A percentile compares a stretch with the other conserved stretches of the same genome.
Conservation (phyloP, 208 protist species). For the Leishmania braziliensis region DNA sequence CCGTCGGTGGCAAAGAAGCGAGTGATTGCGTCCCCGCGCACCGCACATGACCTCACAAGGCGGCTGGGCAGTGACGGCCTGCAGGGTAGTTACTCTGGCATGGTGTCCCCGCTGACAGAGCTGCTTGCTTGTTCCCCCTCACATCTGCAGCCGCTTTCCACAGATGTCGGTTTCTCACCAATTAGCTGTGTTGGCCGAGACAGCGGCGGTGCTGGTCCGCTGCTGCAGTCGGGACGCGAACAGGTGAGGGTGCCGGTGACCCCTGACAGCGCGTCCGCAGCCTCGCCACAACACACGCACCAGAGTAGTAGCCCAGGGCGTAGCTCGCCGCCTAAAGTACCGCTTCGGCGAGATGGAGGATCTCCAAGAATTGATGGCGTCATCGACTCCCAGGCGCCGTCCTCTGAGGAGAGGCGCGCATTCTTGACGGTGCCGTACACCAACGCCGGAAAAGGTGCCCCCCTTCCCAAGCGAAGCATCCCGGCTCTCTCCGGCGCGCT, state of each 20-base stretch:
- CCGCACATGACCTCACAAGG: slow-evolving; percentile 23
- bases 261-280: slow-evolving; percentile 10
- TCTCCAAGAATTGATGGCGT: background rate
- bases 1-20: slow-evolving; percentile 21
- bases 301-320: background rate
- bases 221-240: slow-evolving; percentile 1
- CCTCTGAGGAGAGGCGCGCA: background rate
- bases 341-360: background rate
- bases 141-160: slow-evolving; percentile 29
- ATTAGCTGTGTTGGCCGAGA: background rate
- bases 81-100: background rate
- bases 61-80: slow-evolving; percentile 16
- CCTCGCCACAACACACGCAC: background rate
- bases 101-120: slow-evolving; percentile 26
- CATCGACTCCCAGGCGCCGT: background rate
- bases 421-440: background rate
- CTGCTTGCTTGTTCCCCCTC: slow-evolving; percentile 17
- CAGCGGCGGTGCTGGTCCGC: no score
- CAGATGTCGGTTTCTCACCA: slow-evolving; percentile 2
- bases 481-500: background rate
- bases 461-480: background rate
- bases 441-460: background rate
- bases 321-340: slow-evolving; percentile 11
- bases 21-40: slow-evolving; percentile 24
- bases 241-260: background rate